A percentile compares a stretch with the other conserved stretches of the same genome.
Conservation (phyloP, 2,329 filamentous ascomycete species). For the Verticillium klebahnii region DNA sequence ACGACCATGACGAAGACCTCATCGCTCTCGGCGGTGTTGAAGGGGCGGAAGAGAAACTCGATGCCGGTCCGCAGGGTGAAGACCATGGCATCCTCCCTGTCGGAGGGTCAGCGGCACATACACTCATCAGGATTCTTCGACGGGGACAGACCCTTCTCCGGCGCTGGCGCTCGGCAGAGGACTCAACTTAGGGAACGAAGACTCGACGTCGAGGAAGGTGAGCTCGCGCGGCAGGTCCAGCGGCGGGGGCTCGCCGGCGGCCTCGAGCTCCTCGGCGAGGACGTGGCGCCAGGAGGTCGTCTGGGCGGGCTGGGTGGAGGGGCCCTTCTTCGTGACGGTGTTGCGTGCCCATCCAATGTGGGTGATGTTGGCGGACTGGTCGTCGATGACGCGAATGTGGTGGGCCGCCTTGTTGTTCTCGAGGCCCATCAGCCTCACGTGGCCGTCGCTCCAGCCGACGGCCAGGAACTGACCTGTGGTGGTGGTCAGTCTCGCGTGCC, state of each 20-base stretch:
- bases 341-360: slow-evolving; percentile 51
- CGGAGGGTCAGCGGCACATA: not conserved
- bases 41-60: slow-evolving; percentile 63
- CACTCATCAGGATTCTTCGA: not conserved
- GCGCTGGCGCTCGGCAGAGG: slow-evolving; percentile 59
- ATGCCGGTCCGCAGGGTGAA: slow-evolving; percentile 67
- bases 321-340: slow-evolving; percentile 24
- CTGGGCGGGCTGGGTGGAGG: slow-evolving; percentile 6
- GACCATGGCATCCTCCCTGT: slow-evolving; percentile 51
- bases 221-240: slow-evolving; percentile 67
- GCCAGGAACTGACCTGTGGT: slow-evolving; percentile 68
- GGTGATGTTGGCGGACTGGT: slow-evolving; percentile 37
- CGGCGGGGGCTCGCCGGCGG: slow-evolving; percentile 16
- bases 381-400: slow-evolving; percentile 54
- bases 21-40: slow-evolving; percentile 61
- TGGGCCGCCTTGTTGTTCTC: slow-evolving; percentile 81
- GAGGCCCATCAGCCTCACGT: slow-evolving; percentile 69
- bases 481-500: too few species aligned
- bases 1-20: slow-evolving; percentile 76
- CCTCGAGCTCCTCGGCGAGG: slow-evolving; percentile 19
- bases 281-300: slow-evolving; percentile 23
- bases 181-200: slow-evolving; percentile 71
- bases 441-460: slow-evolving; percentile 78
- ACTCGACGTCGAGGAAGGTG: slow-evolving; percentile 70
- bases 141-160: slow-evolving; percentile 51